These are phyloP conservation scores for Arctium lappa DNA, from an alignment of 129 eudicot species.

Conservation along the genomic window DNA sequence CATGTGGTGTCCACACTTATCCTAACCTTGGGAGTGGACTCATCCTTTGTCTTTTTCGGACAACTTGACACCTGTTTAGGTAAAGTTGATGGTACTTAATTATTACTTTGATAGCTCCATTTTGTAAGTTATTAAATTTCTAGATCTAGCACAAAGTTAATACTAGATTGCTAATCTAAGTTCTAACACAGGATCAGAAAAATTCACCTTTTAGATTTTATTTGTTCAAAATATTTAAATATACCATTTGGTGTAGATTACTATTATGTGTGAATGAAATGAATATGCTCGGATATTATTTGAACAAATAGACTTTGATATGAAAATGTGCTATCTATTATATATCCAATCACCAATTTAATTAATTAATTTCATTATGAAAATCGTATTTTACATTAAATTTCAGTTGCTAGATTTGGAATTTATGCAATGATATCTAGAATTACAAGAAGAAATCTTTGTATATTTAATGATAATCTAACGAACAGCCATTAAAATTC, in stretches of 20 bases:
- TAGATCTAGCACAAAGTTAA: not conserved
- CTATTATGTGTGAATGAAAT: not conserved
- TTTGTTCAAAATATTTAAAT: not conserved
- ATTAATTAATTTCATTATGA: no score
- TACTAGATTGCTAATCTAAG: not conserved
- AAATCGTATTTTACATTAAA: not conserved
- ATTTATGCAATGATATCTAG: not conserved
- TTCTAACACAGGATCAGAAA: not conserved
- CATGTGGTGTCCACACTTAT: constrained; percentile 4
- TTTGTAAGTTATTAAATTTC: not conserved
- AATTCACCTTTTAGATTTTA: not conserved
- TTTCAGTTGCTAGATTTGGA: not conserved
- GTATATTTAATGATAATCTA: not conserved
- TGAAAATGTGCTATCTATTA: not conserved
- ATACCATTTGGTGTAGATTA: not conserved
- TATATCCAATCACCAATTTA: not conserved
- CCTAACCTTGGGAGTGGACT: not conserved
- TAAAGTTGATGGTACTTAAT: not conserved
- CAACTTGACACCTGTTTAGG: not conserved
- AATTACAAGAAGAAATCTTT: not conserved
- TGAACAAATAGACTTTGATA: not conserved
- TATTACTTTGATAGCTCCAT: not conserved
- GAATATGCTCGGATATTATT: no score
- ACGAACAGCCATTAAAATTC: not conserved
- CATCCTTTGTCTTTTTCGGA: not conserved